Conservation (phyloP, 129 eudicot species). For the Helichrysum umbraculigerum region DNA sequence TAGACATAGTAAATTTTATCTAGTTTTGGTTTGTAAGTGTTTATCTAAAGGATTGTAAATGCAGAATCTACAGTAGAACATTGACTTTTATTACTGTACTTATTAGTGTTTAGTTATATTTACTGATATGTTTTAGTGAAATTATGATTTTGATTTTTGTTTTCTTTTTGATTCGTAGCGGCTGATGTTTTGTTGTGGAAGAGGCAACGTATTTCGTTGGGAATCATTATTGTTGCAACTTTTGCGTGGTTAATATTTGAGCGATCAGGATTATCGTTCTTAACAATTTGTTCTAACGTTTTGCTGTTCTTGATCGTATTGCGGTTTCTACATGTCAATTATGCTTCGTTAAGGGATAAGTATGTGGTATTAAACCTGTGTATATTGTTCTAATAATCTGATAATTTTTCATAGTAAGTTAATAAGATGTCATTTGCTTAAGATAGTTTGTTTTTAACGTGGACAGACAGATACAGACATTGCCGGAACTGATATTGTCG, state of each 20-base stretch:
- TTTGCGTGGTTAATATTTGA: conserved; percentile 83
- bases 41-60: not conserved
- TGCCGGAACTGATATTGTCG: conserved; percentile 84
- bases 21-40: conserved; percentile 8
- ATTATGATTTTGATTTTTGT: not conserved
- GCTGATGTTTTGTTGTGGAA: conserved; percentile 90
- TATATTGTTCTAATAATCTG: not conserved
- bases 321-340: conserved; percentile 80
- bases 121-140: conserved; percentile 4
- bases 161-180: conserved; percentile 45
- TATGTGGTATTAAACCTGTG: conserved; percentile 30
- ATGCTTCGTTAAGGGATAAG: conserved; percentile 59
- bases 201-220: conserved; percentile 55
- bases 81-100: not conserved
- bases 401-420: not conserved
- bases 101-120: not conserved
- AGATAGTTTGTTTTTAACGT: conserved; percentile 17
- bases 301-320: conserved; percentile 69
- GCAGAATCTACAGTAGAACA: not conserved
- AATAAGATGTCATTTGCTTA: not conserved
- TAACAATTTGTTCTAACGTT: conserved; percentile 80
- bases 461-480: conserved; percentile 59
- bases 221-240: conserved; percentile 74
- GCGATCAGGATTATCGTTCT: conserved; percentile 71
- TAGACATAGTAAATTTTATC: conserved; percentile 11